Conservation (phyloP, 148 eudicot genomes). For the Arbutus unedo region DNA sequence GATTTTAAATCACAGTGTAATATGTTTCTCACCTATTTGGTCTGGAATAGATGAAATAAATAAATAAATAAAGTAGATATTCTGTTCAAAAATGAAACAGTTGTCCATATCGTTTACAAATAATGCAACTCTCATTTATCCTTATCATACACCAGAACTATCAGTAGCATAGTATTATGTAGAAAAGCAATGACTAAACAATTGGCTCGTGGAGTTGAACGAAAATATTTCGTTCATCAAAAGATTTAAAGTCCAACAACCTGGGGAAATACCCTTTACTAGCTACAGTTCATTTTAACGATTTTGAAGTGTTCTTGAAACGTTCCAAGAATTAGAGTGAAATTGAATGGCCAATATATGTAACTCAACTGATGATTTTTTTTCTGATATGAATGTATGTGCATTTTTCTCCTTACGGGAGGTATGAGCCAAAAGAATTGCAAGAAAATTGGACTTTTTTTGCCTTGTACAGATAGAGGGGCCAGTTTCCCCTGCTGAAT, state of each 20-base stretch:
- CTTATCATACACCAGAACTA: too few relatives aligned
- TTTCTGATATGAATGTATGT: background rate
- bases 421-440: background rate
- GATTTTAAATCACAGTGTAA: background rate
- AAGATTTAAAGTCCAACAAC: background rate
- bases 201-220: too few relatives aligned
- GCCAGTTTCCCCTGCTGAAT: constrained; percentile 76
- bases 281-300: background rate
- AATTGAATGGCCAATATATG: background rate
- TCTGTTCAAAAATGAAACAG: too few relatives aligned
- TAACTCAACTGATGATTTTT: background rate
- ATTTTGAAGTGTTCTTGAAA: background rate
- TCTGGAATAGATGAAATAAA: too few relatives aligned
- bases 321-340: background rate
- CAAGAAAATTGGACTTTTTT: background rate
- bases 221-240: background rate
- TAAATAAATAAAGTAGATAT: too few relatives aligned
- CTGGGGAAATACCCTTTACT: background rate
- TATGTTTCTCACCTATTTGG: background rate
- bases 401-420: too few relatives aligned
- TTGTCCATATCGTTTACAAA: too few relatives aligned
- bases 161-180: too few relatives aligned
- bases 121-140: too few relatives aligned
- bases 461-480: constrained; percentile 63
- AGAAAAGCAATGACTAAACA: too few relatives aligned